A percentile compares a stretch with the other conserved stretches of the same genome.
phyloP scores from a whole-genome alignment of 2,329 filamentous ascomycete genomes.

The Aurifilum marmelostoma region DNA sequence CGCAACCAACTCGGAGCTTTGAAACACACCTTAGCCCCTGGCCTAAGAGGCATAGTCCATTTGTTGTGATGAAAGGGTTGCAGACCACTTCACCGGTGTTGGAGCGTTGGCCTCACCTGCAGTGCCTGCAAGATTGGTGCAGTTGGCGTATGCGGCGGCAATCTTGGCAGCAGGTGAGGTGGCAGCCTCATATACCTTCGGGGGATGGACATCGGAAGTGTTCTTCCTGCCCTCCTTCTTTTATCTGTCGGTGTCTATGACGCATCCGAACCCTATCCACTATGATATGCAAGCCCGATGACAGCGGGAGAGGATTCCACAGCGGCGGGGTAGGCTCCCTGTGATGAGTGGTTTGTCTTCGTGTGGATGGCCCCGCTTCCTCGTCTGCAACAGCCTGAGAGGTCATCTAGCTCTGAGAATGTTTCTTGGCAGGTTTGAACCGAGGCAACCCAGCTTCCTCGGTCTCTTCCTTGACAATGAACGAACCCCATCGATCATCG shows the following conservation, averaged over 20 bases:
- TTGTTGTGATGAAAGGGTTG: not conserved
- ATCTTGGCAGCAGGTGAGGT: not conserved
- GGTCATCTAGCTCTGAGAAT: not conserved
- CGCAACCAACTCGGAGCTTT: not conserved
- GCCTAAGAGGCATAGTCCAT: not conserved
- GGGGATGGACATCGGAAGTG: not conserved
- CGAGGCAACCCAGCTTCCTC: slow-evolving; percentile 19
- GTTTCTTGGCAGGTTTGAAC: slow-evolving; percentile 11
- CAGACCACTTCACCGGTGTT: not conserved
- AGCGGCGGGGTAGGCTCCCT: slow-evolving; percentile 14
- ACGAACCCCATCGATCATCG: slow-evolving; percentile 23
- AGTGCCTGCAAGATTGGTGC: not conserved
- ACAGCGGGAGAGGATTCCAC: slow-evolving; percentile 15
- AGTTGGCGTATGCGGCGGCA: not conserved
- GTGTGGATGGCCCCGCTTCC: slow-evolving; percentile 1
- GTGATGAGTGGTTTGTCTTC: slow-evolving; percentile 5
- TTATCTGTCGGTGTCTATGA: not conserved
- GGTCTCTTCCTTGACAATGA: slow-evolving; percentile 23
- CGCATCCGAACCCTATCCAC: slow-evolving; percentile 10
- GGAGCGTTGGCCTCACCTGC: not conserved
- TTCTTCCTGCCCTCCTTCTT: not conserved
- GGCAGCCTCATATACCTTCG: not conserved
- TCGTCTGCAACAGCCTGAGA: not conserved
- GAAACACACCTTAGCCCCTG: not conserved
- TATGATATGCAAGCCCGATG: slow-evolving; percentile 11